Percentiles rank a stretch among this genome's conserved stretches.
Conservation (phyloP, 148 eudicot genomes). For the Persicaria tinctoria region DNA sequence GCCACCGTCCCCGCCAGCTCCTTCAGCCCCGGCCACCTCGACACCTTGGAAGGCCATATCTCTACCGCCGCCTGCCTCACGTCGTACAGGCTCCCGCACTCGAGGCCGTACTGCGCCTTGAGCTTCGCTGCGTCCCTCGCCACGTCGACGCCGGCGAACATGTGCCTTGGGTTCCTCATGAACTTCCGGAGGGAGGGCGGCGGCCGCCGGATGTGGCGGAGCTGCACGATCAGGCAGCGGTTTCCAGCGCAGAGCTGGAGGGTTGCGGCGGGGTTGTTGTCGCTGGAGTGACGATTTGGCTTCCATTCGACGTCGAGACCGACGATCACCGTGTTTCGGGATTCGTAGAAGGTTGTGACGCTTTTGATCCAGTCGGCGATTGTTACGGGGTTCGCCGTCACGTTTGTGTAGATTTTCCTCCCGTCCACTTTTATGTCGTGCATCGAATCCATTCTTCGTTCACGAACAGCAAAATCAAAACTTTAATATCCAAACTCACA, state of each 20-base stretch:
- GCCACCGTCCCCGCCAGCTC: constrained; percentile 15
- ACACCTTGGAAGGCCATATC: not conserved
- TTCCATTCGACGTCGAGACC: constrained; percentile 37
- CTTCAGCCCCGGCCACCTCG: constrained; percentile 10
- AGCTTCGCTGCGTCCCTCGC: constrained; percentile 16
- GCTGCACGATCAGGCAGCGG: constrained; percentile 26
- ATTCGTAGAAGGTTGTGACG: constrained; percentile 12
- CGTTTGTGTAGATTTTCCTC: constrained; percentile 11
- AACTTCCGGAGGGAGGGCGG: constrained; percentile 19
- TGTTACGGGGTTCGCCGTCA: constrained; percentile 17
- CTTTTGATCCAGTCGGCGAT: constrained; percentile 21
- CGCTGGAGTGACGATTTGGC: not conserved
- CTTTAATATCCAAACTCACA: too few relatives aligned
- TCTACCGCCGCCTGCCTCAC: constrained; percentile 11
- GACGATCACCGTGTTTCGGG: constrained; percentile 18
- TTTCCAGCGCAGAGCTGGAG: constrained; percentile 30
- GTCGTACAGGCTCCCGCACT: constrained; percentile 5
- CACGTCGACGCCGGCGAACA: constrained; percentile 28
- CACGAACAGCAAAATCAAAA: too few relatives aligned
- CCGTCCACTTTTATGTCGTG: too few relatives aligned
- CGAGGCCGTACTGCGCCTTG: not conserved
- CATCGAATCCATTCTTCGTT: too few relatives aligned
- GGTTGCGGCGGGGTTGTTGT: constrained; percentile 18
- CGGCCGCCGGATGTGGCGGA: constrained; percentile 11
- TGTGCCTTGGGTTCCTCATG: constrained; percentile 14